Conservation (phyloP, 176 grass and related monocot genomes). For the Raddia distichophylla region DNA sequence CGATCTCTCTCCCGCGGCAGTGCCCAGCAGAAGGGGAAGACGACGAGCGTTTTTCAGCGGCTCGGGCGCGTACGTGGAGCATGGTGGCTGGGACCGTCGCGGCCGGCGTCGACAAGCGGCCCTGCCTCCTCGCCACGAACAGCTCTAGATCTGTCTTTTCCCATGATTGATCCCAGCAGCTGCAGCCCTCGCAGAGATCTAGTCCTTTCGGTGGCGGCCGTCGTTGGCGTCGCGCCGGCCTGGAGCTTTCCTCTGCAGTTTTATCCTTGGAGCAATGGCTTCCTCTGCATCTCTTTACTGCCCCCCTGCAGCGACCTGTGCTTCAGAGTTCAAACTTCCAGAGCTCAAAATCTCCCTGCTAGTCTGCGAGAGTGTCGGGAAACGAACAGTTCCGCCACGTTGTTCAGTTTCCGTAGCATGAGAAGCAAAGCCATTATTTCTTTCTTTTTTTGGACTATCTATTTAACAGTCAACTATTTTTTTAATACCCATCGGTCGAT, state of each 20-base stretch:
- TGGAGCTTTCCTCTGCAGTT: constrained; percentile 9
- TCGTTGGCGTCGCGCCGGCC: neutral
- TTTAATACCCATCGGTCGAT: too few species aligned
- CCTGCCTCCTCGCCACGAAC: constrained; percentile 40
- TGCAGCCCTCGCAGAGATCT: constrained; percentile 23
- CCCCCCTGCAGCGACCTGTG: neutral
- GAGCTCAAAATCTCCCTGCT: too few species aligned
- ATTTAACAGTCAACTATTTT: too few species aligned
- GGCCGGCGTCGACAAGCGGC: constrained; percentile 9
- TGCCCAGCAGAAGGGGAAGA: neutral
- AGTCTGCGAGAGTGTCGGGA: too few species aligned
- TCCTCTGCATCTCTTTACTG: neutral
- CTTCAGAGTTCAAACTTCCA: too few species aligned
- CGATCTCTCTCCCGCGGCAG: too few species aligned
- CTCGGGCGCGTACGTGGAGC: neutral
- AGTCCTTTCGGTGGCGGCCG: neutral
- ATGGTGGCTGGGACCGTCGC: constrained; percentile 19
- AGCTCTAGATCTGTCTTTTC: constrained; percentile 49
- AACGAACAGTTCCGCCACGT: too few species aligned
- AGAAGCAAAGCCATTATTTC: too few species aligned
- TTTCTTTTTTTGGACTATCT: too few species aligned
- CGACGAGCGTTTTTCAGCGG: neutral
- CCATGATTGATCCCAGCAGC: constrained; percentile 15
- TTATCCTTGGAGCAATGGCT: constrained; percentile 16
- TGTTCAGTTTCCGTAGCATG: too few species aligned